Conservation (phyloP, 2,329 filamentous ascomycete genomes). For the Fusarium sp. region DNA sequence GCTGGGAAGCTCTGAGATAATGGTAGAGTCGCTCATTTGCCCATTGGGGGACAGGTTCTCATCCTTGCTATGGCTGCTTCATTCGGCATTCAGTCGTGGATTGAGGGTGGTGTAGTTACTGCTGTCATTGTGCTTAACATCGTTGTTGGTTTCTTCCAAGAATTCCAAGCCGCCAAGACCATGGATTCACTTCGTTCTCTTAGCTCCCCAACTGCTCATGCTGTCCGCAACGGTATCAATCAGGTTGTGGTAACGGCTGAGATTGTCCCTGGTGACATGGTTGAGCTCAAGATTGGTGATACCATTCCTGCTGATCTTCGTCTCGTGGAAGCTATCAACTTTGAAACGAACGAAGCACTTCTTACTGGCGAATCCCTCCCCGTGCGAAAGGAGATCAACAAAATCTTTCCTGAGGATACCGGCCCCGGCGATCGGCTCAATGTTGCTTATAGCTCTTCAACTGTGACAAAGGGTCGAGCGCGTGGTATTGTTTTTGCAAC, state of each 20-base stretch:
- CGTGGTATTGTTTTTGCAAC: conserved; percentile 72
- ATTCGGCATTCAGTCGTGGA: conserved; percentile 70
- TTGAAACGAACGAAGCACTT: conserved; percentile 76
- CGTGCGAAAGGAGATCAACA: conserved; percentile 65
- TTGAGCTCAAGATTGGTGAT: conserved; percentile 67
- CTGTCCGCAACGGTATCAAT: conserved; percentile 58
- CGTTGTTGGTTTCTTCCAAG: conserved; percentile 63
- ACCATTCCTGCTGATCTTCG: conserved; percentile 73
- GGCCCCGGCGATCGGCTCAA: conserved; percentile 71
- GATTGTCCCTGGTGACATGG: conserved; percentile 70
- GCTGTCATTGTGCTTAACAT: conserved; percentile 71
- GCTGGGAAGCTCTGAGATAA: conserved; percentile 11
- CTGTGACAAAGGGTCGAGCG: conserved; percentile 71
- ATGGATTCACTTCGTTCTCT: conserved; percentile 63
- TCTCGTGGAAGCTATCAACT: conserved; percentile 71
- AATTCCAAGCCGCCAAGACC: conserved; percentile 63
- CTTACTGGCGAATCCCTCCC: conserved; percentile 75
- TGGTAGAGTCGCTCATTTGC: conserved; percentile 41
- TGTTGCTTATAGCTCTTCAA: conserved; percentile 73
- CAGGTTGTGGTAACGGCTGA: conserved; percentile 56
- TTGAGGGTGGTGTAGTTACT: conserved; percentile 70
- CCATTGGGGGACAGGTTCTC: conserved; percentile 57
- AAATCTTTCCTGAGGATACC: conserved; percentile 58
- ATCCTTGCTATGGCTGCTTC: conserved; percentile 70
- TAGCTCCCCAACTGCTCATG: conserved; percentile 60